Percentiles rank a stretch among this genome's conserved stretches.
phyloP scores from a whole-genome alignment of 2,329 filamentous ascomycete species.

The Teratosphaeria epicoccoides region DNA sequence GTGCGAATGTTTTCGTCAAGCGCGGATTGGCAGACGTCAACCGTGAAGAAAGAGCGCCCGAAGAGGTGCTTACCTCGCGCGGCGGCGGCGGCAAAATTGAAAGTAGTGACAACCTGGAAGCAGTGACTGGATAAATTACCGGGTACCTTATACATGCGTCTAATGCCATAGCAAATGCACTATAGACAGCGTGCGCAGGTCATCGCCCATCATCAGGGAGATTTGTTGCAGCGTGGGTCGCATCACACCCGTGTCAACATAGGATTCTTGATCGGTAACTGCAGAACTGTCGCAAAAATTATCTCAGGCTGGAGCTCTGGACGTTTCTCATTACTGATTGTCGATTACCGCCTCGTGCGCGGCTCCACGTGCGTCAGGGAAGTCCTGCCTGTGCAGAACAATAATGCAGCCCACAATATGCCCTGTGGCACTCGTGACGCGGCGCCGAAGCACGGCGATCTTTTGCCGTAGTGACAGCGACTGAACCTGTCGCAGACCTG shows the following conservation, averaged over 20 bases:
- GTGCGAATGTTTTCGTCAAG: background rate
- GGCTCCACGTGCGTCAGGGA: background rate
- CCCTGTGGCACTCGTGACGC: background rate
- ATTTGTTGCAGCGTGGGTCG: background rate
- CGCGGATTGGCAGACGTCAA: background rate
- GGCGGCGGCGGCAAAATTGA: background rate
- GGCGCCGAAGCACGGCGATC: background rate
- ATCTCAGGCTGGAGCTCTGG: no score
- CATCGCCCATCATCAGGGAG: background rate
- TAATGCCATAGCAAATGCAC: background rate
- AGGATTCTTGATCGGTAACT: background rate
- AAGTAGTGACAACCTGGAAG: background rate
- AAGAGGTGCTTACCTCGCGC: background rate
- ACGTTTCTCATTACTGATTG: no score
- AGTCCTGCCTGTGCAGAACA: background rate
- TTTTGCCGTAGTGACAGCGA: background rate
- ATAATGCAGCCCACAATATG: background rate
- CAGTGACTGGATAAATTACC: background rate
- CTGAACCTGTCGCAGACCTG: background rate
- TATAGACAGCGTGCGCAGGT: background rate
- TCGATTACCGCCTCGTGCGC: no score
- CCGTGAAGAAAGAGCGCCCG: background rate
- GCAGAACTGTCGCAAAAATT: no score
- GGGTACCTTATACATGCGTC: background rate
- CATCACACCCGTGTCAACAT: background rate